Evolutionary conservation across 164 flowering plant genomes (phyloP).

Genomic region (Stephania japonica): DNA sequence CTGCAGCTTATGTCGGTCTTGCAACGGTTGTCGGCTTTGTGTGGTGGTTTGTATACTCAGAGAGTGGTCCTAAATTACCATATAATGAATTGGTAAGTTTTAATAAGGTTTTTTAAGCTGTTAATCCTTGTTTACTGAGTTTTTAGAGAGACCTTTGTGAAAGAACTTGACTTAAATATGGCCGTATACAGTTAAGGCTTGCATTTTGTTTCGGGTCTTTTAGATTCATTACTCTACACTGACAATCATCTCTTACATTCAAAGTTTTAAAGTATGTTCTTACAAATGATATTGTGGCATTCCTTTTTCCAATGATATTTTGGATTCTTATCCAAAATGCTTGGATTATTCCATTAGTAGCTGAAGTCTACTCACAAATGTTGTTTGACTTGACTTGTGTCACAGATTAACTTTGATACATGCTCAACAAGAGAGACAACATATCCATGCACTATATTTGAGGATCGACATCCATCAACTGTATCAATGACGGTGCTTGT

Average conservation of each 20-base stretch:
- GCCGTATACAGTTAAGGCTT: background rate
- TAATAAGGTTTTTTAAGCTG: background rate
- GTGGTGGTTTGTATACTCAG: conserved; percentile 96
- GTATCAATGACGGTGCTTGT: conserved; percentile 98
- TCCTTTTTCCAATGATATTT: background rate
- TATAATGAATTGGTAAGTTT: conserved; percentile 75
- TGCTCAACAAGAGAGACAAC: conserved; percentile 75
- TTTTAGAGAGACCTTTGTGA: background rate
- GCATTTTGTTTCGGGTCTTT: too few species aligned
- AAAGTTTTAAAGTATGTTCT: too few species aligned
- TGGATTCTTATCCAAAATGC: background rate
- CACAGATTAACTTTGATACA: conserved; percentile 89
- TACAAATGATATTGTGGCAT: too few species aligned
- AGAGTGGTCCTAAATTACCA: conserved; percentile 75
- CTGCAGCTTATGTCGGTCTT: conserved; percentile 96
- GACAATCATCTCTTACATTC: too few species aligned
- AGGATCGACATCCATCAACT: conserved; percentile 92
- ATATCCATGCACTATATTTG: conserved; percentile 85
- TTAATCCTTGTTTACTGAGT: background rate
- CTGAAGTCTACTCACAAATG: background rate
- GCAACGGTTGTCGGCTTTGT: conserved; percentile 94
- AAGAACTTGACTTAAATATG: background rate
- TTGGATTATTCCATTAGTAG: background rate
- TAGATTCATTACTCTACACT: too few species aligned
- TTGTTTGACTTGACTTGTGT: background rate